Percentiles rank a stretch among this genome's conserved stretches.
Evolutionary conservation across 805 yeast genomes (phyloP).

Genomic region (Saccharomycopsis sp.): DNA sequence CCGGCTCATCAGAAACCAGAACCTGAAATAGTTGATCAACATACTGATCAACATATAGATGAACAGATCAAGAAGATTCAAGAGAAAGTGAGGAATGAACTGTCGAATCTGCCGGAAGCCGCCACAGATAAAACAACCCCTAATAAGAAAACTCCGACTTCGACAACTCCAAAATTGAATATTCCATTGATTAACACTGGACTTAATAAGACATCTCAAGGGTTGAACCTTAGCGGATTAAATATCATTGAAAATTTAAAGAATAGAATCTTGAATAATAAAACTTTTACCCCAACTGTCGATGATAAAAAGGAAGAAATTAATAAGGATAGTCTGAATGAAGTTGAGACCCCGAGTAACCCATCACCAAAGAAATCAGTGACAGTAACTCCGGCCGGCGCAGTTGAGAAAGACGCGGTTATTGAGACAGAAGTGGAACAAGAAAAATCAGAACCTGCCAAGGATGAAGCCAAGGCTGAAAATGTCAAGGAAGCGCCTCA

Average conservation of each 20-base stretch:
- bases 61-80: conserved; percentile 12
- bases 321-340: neutral
- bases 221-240: neutral
- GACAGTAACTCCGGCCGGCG: neutral
- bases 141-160: neutral
- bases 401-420: neutral
- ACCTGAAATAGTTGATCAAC: neutral
- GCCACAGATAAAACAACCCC: neutral
- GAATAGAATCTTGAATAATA: conserved; percentile 2
- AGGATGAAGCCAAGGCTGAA: no score
- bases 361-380: neutral
- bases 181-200: conserved; percentile 19
- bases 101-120: neutral
- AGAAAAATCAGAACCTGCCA: neutral
- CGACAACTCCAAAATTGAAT: conserved; percentile 12
- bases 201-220: conserved; percentile 5
- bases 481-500: no score
- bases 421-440: neutral
- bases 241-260: conserved; percentile 7
- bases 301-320: conserved; percentile 3
- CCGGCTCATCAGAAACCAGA: neutral
- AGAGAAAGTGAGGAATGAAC: conserved; percentile 7
- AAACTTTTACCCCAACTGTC: neutral
- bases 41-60: no score
- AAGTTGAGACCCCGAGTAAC: no score